A percentile compares a stretch with the other conserved stretches of the same genome.
Conservation (phyloP, 202 grass and related monocot genomes). For the Panicum hallii region DNA sequence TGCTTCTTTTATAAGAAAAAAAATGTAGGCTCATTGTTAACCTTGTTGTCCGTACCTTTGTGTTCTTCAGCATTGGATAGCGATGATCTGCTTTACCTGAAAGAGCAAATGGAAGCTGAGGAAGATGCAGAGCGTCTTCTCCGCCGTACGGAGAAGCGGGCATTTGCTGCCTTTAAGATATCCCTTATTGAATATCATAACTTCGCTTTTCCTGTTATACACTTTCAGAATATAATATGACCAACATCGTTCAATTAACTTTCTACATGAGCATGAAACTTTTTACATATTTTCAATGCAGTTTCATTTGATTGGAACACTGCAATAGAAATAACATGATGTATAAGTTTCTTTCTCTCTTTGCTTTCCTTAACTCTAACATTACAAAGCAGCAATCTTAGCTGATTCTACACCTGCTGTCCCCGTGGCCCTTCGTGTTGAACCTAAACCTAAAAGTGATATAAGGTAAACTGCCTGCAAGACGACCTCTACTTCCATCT, state of each 20-base stretch:
- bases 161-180: conserved; percentile 98
- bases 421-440: conserved; percentile 79
- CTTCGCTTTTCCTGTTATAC: conserved; percentile 11
- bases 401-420: conserved; percentile 78
- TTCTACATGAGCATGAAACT: conserved; percentile 13
- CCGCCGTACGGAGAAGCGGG: conserved; percentile 83
- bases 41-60: conserved; percentile 41
- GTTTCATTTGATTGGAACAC: not conserved
- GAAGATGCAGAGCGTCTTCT: conserved; percentile 96
- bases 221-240: conserved; percentile 1
- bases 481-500: not conserved
- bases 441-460: conserved; percentile 87
- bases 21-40: conserved; percentile 18
- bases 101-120: conserved; percentile 99
- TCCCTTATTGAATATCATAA: conserved; percentile 47
- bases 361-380: conserved; percentile 61
- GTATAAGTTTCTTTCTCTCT: not conserved
- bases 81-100: conserved; percentile 98
- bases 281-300: not conserved
- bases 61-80: conserved; percentile 85
- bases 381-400: conserved; percentile 88
- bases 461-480: conserved; percentile 67
- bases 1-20: conserved; percentile 39
- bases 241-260: not conserved
- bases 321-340: not conserved